A percentile compares a stretch with the other conserved stretches of the same genome.
phyloP scores from a whole-genome alignment of 1,139 yeast species.

The Kodamaea arcana region DNA sequence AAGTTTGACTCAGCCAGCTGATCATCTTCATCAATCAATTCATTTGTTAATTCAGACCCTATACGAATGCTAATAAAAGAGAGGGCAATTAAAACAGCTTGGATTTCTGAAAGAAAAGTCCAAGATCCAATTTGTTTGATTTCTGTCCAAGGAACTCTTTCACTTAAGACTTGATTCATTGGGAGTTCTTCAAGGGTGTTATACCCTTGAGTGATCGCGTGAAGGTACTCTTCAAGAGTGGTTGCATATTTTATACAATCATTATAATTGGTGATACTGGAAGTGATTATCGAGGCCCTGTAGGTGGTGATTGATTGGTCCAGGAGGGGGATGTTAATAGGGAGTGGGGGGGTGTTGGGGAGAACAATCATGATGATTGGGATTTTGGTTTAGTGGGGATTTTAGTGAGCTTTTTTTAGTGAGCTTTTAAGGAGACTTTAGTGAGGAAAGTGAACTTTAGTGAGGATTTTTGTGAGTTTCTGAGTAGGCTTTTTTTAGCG shows the following conservation, averaged over 20 bases:
- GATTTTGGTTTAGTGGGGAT: too few relatives aligned
- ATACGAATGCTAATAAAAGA: slow-evolving; percentile 30
- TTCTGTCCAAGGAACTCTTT: slow-evolving; percentile 5
- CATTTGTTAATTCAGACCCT: slow-evolving; percentile 37
- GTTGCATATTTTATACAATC: slow-evolving; percentile 32
- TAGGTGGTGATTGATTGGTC: slow-evolving; percentile 4
- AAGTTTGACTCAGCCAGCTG: slow-evolving; percentile 16
- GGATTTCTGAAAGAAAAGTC: slow-evolving; percentile 31
- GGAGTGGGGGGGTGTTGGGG: slow-evolving; percentile 16
- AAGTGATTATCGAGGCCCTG: slow-evolving; percentile 7
- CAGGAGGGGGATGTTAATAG: slow-evolving; percentile 4
- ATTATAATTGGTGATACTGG: slow-evolving; percentile 12
- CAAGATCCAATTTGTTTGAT: slow-evolving; percentile 14
- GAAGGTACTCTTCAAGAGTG: slow-evolving; percentile 32
- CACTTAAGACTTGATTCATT: not conserved
- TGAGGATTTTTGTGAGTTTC: too few relatives aligned
- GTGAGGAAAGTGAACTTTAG: too few relatives aligned
- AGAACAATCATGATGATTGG: slow-evolving; percentile 16
- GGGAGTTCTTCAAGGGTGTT: slow-evolving; percentile 1
- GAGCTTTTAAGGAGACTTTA: too few relatives aligned
- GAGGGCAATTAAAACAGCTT: slow-evolving; percentile 21
- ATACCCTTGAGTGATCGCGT: slow-evolving; percentile 12
- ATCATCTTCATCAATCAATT: slow-evolving; percentile 25
- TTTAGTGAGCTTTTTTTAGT: too few relatives aligned
- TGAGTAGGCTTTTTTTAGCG: too few relatives aligned